Evolutionary conservation across 176 grass and related monocot species (phyloP).

Genomic region (Elaeis guineensis): DNA sequence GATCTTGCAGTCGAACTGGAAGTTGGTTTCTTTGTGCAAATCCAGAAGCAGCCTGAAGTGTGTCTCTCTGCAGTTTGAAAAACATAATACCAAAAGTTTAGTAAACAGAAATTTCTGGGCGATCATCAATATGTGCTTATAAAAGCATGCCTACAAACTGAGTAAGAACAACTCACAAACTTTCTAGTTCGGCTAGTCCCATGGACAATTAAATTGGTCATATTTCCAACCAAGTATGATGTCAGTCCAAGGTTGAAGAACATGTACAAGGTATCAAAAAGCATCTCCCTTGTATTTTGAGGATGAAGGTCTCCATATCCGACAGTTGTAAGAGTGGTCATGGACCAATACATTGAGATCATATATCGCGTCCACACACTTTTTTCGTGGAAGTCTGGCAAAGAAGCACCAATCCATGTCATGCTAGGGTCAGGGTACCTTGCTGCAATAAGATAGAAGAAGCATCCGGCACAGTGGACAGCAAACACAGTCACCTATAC

Average conservation of each 20-base stretch:
- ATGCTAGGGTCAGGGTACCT: conserved; percentile 43
- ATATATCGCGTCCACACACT: conserved; percentile 68
- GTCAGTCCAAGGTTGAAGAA: conserved; percentile 95
- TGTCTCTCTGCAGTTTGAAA: conserved; percentile 70
- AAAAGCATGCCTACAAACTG: conserved; percentile 3
- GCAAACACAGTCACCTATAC: conserved; percentile 91
- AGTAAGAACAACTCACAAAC: conserved; percentile 57
- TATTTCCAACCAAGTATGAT: conserved; percentile 97
- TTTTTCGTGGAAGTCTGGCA: conserved; percentile 68
- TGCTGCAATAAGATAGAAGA: conserved; percentile 91
- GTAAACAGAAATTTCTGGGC: too few relatives aligned
- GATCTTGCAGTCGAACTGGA: conserved; percentile 79
- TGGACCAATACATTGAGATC: conserved; percentile 94
- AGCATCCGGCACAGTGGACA: conserved; percentile 85
- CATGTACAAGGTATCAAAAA: conserved; percentile 93
- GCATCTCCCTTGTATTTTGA: conserved; percentile 78
- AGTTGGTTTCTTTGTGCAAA: conserved; percentile 89
- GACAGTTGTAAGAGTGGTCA: conserved; percentile 90
- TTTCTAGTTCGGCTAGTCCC: conserved; percentile 86
- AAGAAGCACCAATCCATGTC: conserved; percentile 81
- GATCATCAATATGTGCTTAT: not conserved
- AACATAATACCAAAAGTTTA: not conserved
- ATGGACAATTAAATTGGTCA: conserved; percentile 98
- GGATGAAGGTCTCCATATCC: conserved; percentile 95
- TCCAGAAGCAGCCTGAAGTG: conserved; percentile 91